Base-by-base conservation (phyloP, 2,329 filamentous ascomycete genomes). In the Plectosphaerella cucumerina region DNA sequence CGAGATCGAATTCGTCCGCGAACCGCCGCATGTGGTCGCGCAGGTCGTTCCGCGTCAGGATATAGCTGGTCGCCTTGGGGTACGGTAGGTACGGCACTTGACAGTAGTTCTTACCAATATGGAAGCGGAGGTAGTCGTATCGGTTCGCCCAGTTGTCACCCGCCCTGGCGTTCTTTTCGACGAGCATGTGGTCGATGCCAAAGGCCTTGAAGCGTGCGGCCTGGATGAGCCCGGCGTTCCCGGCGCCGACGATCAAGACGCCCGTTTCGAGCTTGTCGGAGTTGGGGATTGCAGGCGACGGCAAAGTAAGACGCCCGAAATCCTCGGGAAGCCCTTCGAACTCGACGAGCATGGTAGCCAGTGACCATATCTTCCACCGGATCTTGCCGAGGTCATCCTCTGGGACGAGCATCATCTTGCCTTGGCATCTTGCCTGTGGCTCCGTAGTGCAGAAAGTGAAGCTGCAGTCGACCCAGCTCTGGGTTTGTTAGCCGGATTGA, bases 71-170 rank as follows among this genome's bases (percentile, higher is more conserved):
- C 6, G 55, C 47, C 9, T 56, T 48, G 1, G 35, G 44, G 45
- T 62, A 66, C 1, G 46, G 53, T 26, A 68, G 55, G 43, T 65
- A 73, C 0, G 71, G 70, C 48, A 68, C 52, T 20, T 71, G 62
- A 48, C 65, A 68, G 34, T 57, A 59, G 0, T 65, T 60, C 1
- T 67, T 70, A 5, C 65, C 65, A 3, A 72, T 54, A 49, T 75
- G 72, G 37, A 75, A 70, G n/a, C 56, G 54, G 49, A 71, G 33
- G 44, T 55, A 65, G 47, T 73, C 69, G 45, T 74, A 73, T 2
- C 70, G 64, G 4, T 58, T 51, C 1, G 59, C 57, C 71, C 70
- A 74, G 51, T 69, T 72, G 51, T 73, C 70, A 2, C 70, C 70
- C 0, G 65, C 54, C 2, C 58, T 54, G 2, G 61, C 39, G 17